Conservation (phyloP, 2,329 filamentous ascomycete genomes). For the Corniculantispora saksenae region DNA sequence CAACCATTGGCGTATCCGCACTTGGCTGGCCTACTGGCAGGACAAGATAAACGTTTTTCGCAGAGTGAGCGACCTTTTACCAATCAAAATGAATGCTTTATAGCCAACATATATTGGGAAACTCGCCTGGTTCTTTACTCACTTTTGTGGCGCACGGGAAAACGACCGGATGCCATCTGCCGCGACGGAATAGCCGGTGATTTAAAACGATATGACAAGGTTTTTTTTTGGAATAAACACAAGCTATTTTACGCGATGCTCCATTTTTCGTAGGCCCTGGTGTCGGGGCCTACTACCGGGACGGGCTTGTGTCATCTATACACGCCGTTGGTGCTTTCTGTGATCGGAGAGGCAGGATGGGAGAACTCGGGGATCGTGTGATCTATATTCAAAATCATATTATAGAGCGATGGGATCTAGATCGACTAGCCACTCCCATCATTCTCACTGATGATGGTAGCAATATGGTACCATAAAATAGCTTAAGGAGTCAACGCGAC, state of each 20-base stretch:
- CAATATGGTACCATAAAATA: neutral
- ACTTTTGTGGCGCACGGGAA: neutral
- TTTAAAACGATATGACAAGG: neutral
- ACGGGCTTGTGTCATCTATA: neutral
- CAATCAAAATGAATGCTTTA: neutral
- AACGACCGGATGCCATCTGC: neutral
- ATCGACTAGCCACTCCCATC: neutral
- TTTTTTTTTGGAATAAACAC: neutral
- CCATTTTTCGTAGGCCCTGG: neutral
- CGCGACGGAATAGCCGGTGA: neutral
- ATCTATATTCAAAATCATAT: neutral
- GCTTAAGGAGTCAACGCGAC: neutral
- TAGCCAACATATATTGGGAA: neutral
- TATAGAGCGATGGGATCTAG: neutral
- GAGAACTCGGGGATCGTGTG: neutral
- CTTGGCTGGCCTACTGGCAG: neutral
- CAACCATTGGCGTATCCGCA: neutral
- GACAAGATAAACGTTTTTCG: neutral
- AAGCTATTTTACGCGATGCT: neutral
- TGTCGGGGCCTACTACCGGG: neutral
- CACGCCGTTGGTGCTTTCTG: neutral
- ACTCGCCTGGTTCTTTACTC: neutral
- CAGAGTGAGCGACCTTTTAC: neutral
- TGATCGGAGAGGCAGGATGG: neutral
- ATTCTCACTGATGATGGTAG: neutral